A percentile compares a stretch with the other conserved stretches of the same genome.
Evolutionary conservation across 106 monocot species (phyloP).

Genomic region (Phalaenopsis equestris): DNA sequence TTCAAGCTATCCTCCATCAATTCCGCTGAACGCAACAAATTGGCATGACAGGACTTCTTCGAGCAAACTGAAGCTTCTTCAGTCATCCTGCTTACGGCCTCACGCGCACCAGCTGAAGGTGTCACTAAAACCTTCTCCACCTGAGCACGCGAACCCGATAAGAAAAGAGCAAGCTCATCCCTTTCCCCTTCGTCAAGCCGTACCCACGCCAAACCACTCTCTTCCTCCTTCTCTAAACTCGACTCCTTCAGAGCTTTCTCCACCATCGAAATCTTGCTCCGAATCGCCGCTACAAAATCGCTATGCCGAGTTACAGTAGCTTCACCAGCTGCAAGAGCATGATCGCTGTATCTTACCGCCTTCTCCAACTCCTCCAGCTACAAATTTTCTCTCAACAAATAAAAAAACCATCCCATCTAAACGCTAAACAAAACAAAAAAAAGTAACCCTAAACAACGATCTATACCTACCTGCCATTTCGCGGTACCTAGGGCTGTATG

Average conservation of each 20-base stretch:
- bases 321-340: conserved; percentile 26
- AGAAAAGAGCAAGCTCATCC: conserved; percentile 44
- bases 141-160: conserved; percentile 10
- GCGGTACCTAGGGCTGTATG: conserved; percentile 57
- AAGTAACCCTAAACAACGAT: neutral
- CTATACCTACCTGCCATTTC: conserved; percentile 63
- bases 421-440: neutral
- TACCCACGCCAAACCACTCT: conserved; percentile 19
- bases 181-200: conserved; percentile 33
- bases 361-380: conserved; percentile 59
- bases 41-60: neutral
- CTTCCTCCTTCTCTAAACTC: conserved; percentile 13
- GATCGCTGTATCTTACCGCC: conserved; percentile 32
- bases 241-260: conserved; percentile 40
- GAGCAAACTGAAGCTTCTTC: conserved; percentile 4
- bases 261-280: conserved; percentile 24
- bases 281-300: conserved; percentile 51
- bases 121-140: neutral
- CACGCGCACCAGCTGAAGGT: neutral
- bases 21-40: neutral
- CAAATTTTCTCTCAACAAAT: neutral
- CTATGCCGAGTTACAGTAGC: conserved; percentile 38
- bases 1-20: conserved; percentile 14
- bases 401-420: neutral
- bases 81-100: neutral